A percentile compares a stretch with the other conserved stretches of the same genome.
phyloP scores from a whole-genome alignment of 306 rosid genomes.

The Begonia loranthoides region DNA sequence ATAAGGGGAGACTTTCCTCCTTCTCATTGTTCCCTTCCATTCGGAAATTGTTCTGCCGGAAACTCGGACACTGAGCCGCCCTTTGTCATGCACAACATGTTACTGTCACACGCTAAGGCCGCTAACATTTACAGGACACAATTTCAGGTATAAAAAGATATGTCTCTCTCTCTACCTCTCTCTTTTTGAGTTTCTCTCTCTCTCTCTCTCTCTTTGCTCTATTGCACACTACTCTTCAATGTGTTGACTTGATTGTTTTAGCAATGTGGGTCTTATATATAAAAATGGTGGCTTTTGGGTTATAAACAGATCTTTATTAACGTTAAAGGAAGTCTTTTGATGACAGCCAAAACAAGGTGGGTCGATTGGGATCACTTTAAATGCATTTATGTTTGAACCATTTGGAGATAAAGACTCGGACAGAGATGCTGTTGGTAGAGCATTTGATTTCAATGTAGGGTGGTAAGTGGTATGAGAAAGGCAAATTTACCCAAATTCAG shows the following conservation, averaged over 20 bases:
- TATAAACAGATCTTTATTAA: background rate
- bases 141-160: conserved; percentile 26
- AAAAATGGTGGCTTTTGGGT: background rate
- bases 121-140: conserved; percentile 34
- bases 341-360: conserved; percentile 40
- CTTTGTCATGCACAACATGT: conserved; percentile 42
- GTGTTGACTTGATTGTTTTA: background rate
- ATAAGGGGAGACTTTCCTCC: conserved; percentile 30
- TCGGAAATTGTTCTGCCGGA: conserved; percentile 51
- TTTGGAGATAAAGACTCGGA: conserved; percentile 36
- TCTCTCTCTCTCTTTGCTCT: too few relatives aligned
- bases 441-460: conserved; percentile 27
- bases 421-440: conserved; percentile 32
- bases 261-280: background rate
- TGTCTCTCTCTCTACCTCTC: too few relatives aligned
- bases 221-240: background rate
- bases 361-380: conserved; percentile 24
- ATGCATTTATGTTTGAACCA: conserved; percentile 41
- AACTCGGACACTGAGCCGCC: conserved; percentile 57
- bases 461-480: conserved; percentile 24
- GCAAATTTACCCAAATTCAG: background rate
- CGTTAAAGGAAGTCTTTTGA: background rate
- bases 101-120: conserved; percentile 53
- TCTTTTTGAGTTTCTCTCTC: too few relatives aligned
- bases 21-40: conserved; percentile 41